Percentiles rank a stretch among this genome's conserved stretches.
These are phyloP conservation scores for Paecilomyces sp. DNA, from an alignment of 2,329 filamentous ascomycete species.

Conservation along the genomic window DNA sequence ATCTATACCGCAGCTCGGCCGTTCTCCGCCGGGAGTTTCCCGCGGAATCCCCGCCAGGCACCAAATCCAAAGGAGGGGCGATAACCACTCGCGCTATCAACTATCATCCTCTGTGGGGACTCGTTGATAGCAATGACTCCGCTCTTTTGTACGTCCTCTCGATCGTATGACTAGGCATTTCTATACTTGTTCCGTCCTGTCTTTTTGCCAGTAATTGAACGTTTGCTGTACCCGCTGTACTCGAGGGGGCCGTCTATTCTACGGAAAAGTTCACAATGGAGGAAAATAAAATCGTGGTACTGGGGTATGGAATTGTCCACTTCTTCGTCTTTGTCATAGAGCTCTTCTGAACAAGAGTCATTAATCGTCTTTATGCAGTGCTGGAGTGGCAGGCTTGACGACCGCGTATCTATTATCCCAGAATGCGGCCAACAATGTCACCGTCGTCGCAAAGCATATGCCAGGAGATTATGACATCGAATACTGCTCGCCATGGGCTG, in stretches of 20 bases:
- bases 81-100: not conserved
- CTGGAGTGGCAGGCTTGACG: slow-evolving; percentile 60
- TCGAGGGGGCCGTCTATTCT: not conserved
- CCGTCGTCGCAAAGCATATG: slow-evolving; percentile 79
- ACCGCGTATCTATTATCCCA: slow-evolving; percentile 56
- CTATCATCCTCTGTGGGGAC: not conserved
- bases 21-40: not conserved
- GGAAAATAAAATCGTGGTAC: slow-evolving; percentile 30
- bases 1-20: not conserved
- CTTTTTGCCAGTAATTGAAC: not conserved
- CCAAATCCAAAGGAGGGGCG: not conserved
- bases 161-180: not conserved
- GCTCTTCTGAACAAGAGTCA: not conserved
- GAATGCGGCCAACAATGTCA: slow-evolving; percentile 52
- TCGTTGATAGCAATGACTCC: not conserved
- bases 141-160: not conserved
- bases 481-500: slow-evolving; percentile 85
- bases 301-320: slow-evolving; percentile 22
- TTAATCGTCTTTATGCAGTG: slow-evolving; percentile 32
- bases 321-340: not conserved
- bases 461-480: slow-evolving; percentile 88
- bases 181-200: not conserved
- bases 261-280: slow-evolving; percentile 17
- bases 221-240: not conserved
- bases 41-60: not conserved